Conservation (phyloP, 2,329 filamentous ascomycete genomes). For the Ophiosphaerella herpotricha region DNA sequence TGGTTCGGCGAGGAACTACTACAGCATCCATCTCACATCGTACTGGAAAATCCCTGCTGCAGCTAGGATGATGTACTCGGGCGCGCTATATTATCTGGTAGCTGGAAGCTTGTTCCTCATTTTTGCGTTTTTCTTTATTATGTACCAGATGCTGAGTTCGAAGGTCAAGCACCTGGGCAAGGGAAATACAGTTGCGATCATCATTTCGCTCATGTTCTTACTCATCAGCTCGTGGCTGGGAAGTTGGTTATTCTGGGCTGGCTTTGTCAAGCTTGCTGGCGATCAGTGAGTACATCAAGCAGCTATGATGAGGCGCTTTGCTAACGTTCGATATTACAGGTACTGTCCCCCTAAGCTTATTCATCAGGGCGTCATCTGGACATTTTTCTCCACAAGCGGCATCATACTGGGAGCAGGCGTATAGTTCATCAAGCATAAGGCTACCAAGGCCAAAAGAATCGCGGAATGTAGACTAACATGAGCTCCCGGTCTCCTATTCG, state of each 20-base stretch:
- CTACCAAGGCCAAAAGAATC: too few relatives aligned
- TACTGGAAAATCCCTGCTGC: conserved; percentile 4
- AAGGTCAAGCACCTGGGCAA: conserved; percentile 3
- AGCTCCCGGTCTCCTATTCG: too few relatives aligned
- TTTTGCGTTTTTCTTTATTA: conserved; percentile 6
- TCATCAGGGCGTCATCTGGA: not conserved
- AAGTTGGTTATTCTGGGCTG: not conserved
- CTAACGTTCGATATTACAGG: not conserved
- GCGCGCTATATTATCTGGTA: conserved; percentile 9
- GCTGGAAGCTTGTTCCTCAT: conserved; percentile 9
- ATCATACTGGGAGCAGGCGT: not conserved
- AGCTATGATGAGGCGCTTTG: not conserved
- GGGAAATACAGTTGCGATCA: conserved; percentile 1
- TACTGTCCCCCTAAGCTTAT: not conserved
- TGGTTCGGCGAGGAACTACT: conserved; percentile 4
- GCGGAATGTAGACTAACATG: too few relatives aligned
- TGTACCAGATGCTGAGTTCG: conserved; percentile 2
- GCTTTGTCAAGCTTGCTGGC: not conserved
- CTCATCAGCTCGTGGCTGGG: conserved; percentile 5
- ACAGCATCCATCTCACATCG: conserved; percentile 1
- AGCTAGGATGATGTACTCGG: conserved; percentile 9
- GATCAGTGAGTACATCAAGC: not conserved
- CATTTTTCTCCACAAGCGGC: not conserved
- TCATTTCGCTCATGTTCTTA: not conserved
- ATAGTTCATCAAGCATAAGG: not conserved